phyloP scores from a whole-genome alignment of 108 stramenopile species.

The Pseudonitzschia multiseries region DNA sequence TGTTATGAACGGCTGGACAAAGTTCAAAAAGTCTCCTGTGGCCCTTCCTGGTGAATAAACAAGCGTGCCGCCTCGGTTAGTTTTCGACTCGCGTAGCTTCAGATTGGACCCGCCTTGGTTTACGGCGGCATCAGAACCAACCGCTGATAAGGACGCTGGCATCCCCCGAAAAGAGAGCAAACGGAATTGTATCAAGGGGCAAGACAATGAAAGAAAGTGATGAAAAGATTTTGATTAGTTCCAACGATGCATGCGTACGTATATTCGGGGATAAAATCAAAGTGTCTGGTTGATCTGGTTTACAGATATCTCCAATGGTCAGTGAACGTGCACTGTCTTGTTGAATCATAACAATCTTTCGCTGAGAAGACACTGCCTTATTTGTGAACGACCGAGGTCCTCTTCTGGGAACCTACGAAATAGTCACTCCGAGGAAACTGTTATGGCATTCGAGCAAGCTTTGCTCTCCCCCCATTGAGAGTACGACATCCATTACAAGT shows the following conservation, averaged over 20 bases:
- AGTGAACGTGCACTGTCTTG: no score
- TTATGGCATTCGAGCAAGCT: no score
- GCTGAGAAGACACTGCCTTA: no score
- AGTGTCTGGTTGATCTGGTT: no score
- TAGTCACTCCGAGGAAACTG: no score
- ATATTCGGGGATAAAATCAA: not conserved
- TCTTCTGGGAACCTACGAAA: no score
- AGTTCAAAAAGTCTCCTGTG: conserved; percentile 6
- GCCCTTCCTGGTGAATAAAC: not conserved
- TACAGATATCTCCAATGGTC: no score
- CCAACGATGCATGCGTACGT: not conserved
- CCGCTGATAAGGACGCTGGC: not conserved
- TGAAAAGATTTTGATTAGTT: not conserved
- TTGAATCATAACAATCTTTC: no score
- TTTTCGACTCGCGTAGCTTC: not conserved
- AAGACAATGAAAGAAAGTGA: not conserved
- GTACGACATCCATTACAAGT: not conserved
- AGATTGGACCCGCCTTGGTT: not conserved
- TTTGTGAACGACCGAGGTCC: no score
- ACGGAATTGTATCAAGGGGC: not conserved
- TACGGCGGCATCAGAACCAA: not conserved
- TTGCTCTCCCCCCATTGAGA: no score
- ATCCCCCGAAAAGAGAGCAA: not conserved
- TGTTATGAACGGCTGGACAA: conserved; percentile 16
- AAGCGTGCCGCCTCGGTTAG: conserved; percentile 12